Conservation (phyloP, 768 basidiomycete species). For the Leccinum rimulosum region DNA sequence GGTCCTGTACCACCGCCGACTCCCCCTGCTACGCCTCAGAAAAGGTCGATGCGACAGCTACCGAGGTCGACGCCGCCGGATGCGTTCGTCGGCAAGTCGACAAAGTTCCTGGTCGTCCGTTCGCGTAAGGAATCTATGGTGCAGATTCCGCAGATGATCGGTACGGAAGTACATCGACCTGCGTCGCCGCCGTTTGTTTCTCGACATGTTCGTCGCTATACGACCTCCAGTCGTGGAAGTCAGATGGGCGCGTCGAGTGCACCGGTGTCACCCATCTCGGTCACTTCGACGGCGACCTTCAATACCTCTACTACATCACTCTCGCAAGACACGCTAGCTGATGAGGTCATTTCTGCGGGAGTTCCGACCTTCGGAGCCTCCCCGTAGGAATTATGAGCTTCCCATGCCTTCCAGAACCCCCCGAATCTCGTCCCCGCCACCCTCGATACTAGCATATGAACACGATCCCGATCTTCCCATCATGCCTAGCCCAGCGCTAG, state of each 20-base stretch:
- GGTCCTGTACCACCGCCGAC: constrained; percentile 20
- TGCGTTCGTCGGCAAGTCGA: constrained; percentile 16
- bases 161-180: constrained; percentile 21
- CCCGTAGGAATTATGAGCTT: constrained; percentile 19
- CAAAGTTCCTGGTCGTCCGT: constrained; percentile 12
- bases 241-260: constrained; percentile 31
- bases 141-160: constrained; percentile 20
- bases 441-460: constrained; percentile 20
- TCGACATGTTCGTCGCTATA: constrained; percentile 34
- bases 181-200: constrained; percentile 34
- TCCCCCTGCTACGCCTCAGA: constrained; percentile 24
- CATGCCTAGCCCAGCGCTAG: constrained; percentile 13
- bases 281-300: constrained; percentile 28
- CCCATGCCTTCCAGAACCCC: constrained; percentile 18
- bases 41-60: constrained; percentile 10
- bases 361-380: constrained; percentile 21
- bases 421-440: constrained; percentile 26
- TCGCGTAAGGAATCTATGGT: constrained; percentile 26
- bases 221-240: constrained; percentile 31
- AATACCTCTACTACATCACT: constrained; percentile 19
- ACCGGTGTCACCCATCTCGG: constrained; percentile 32
- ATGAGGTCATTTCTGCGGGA: constrained; percentile 19
- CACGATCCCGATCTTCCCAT: constrained; percentile 29
- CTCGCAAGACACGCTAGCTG: constrained; percentile 15
- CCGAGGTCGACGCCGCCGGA: constrained; percentile 11